A percentile compares a stretch with the other conserved stretches of the same genome.
Conservation (phyloP, 257 asterid genomes). For the Linaria vulgaris region DNA sequence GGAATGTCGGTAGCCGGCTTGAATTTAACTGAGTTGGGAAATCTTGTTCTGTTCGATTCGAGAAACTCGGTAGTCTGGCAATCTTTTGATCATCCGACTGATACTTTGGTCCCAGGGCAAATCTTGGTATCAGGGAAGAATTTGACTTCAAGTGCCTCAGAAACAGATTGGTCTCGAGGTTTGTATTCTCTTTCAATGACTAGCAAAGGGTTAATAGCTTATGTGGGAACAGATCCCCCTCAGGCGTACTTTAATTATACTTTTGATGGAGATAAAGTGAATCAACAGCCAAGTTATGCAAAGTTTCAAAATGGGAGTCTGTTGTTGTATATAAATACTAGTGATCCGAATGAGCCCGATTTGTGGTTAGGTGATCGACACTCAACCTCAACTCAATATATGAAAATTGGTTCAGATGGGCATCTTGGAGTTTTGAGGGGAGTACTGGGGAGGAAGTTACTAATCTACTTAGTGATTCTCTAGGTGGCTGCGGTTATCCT, state of each 20-base stretch:
- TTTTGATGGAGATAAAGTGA: background rate
- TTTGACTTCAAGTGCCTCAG: slow-evolving; percentile 38
- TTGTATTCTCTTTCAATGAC: slow-evolving; percentile 25
- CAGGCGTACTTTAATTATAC: slow-evolving; percentile 18
- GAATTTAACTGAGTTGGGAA: slow-evolving; percentile 31
- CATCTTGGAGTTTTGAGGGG: slow-evolving; percentile 44
- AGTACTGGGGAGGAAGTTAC: slow-evolving; percentile 30
- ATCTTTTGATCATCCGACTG: slow-evolving; percentile 39
- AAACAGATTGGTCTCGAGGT: slow-evolving; percentile 35
- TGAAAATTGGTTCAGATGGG: slow-evolving; percentile 41
- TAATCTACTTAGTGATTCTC: slow-evolving; percentile 26
- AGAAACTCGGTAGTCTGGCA: slow-evolving; percentile 32
- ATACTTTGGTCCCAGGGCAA: slow-evolving; percentile 35
- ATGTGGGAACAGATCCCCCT: slow-evolving; percentile 29
- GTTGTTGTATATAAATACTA: slow-evolving; percentile 26
- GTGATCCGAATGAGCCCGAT: slow-evolving; percentile 28
- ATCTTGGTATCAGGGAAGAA: slow-evolving; percentile 31
- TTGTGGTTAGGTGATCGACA: background rate
- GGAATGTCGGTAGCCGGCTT: slow-evolving; percentile 31
- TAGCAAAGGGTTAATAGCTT: slow-evolving; percentile 29
- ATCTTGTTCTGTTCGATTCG: slow-evolving; percentile 31
- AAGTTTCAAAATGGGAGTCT: slow-evolving; percentile 45
- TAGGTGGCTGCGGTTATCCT: slow-evolving; percentile 39
- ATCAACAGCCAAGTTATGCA: slow-evolving; percentile 31
- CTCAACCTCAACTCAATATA: slow-evolving; percentile 36